A percentile compares a stretch with the other conserved stretches of the same genome.
These are phyloP conservation scores for Eucommia ulmoides DNA, from an alignment of 257 asterid genomes.

Conservation along the genomic window DNA sequence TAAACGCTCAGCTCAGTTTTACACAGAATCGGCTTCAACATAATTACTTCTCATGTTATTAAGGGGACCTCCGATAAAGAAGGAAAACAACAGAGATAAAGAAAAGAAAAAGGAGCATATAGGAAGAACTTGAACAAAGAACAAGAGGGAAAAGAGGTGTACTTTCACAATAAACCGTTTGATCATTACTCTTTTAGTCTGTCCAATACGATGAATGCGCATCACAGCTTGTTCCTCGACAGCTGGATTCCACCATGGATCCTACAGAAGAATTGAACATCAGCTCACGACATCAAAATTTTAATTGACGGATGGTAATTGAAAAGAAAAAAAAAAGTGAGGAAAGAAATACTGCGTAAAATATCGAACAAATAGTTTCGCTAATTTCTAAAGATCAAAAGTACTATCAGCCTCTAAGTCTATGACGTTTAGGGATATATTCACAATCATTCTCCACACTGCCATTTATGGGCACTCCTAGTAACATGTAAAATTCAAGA, in stretches of 20 bases:
- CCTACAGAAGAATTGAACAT: slow-evolving; percentile 31
- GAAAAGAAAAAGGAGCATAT: neutral
- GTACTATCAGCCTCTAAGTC: too few species aligned
- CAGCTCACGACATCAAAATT: too few species aligned
- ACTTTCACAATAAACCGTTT: slow-evolving; percentile 84
- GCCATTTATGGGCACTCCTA: too few species aligned
- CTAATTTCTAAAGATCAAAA: too few species aligned
- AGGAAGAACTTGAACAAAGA: too few species aligned
- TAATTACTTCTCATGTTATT: neutral
- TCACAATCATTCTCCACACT: too few species aligned
- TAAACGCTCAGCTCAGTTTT: neutral
- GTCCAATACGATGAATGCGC: slow-evolving; percentile 99
- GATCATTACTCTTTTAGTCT: slow-evolving; percentile 61
- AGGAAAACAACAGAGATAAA: neutral
- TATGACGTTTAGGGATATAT: too few species aligned
- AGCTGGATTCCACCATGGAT: slow-evolving; percentile 99
- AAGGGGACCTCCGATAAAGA: slow-evolving; percentile 1
- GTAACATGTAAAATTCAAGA: too few species aligned
- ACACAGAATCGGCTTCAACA: neutral
- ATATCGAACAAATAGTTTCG: too few species aligned
- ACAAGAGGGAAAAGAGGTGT: slow-evolving; percentile 7
- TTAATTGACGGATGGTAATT: too few species aligned
- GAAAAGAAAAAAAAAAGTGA: too few species aligned
- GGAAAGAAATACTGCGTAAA: too few species aligned
- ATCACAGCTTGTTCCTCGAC: slow-evolving; percentile 98